These are phyloP conservation scores for Quercus parvula DNA, from an alignment of 306 rosid genomes.

Conservation along the genomic window DNA sequence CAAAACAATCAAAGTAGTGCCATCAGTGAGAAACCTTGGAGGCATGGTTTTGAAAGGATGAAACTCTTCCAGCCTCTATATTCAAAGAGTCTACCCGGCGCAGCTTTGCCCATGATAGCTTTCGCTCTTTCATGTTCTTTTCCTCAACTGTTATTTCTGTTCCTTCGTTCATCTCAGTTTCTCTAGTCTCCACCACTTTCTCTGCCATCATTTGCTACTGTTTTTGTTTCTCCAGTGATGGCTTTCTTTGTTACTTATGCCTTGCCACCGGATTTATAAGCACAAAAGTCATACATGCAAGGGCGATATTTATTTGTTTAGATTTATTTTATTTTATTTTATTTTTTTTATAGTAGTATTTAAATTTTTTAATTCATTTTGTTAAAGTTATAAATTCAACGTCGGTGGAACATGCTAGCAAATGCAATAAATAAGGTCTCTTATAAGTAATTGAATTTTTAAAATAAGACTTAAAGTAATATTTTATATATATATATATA, in stretches of 20 bases:
- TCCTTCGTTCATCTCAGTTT: background rate
- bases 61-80: constrained; percentile 79
- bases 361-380: too few relatives aligned
- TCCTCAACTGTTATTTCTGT: background rate
- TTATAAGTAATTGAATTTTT: too few relatives aligned
- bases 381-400: too few relatives aligned
- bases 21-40: constrained; percentile 28
- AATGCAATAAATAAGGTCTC: too few relatives aligned
- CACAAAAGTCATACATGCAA: too few relatives aligned
- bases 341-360: too few relatives aligned
- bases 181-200: background rate
- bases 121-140: constrained; percentile 23
- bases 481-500: too few relatives aligned
- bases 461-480: too few relatives aligned
- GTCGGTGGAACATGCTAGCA: too few relatives aligned
- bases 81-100: constrained; percentile 74
- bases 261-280: background rate
- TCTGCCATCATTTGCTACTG: background rate
- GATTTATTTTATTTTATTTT: too few relatives aligned
- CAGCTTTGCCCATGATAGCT: constrained; percentile 65
- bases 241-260: background rate
- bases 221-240: background rate
- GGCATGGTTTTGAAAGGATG: constrained; percentile 11
- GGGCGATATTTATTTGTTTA: too few relatives aligned
- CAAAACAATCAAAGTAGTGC: background rate